phyloP scores from a whole-genome alignment of 1,284 basidiomycete genomes.

The Xerocomus nothofagi region DNA sequence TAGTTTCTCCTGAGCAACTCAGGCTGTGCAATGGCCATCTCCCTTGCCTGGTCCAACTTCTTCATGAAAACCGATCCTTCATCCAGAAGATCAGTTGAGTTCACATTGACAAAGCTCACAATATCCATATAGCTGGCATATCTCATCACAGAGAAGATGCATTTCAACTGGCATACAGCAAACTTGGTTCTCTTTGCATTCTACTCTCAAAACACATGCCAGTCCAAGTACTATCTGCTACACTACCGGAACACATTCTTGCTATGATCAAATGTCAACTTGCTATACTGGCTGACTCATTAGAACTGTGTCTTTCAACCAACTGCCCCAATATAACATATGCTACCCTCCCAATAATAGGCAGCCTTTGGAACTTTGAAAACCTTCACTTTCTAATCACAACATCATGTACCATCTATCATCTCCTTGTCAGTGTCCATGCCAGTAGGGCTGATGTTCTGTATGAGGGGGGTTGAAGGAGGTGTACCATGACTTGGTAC shows the following conservation, averaged over 20 bases:
- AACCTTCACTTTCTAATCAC: background rate
- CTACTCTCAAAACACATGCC: background rate
- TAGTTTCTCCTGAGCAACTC: conserved; percentile 11
- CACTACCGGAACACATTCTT: background rate
- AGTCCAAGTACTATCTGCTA: conserved; percentile 3
- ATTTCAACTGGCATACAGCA: conserved; percentile 5
- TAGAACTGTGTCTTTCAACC: background rate
- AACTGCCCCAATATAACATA: conserved; percentile 11
- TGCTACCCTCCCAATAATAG: background rate
- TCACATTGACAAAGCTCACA: conserved; percentile 12
- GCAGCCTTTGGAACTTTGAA: background rate
- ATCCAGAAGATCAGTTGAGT: background rate
- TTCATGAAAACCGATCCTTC: background rate
- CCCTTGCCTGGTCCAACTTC: background rate
- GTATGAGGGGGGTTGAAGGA: too few relatives aligned
- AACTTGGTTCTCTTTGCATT: background rate
- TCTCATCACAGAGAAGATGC: conserved; percentile 1
- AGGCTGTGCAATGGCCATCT: conserved; percentile 4
- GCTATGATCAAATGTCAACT: background rate
- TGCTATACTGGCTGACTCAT: background rate
- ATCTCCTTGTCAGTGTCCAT: too few relatives aligned
- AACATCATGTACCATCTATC: too few relatives aligned
- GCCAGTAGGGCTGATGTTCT: too few relatives aligned
- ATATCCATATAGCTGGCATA: conserved; percentile 7
- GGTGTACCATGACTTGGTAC: too few relatives aligned